Percentiles rank a stretch among this genome's conserved stretches.
These are phyloP conservation scores for Phytophthora capsici DNA, from an alignment of 352 stramenopile genomes.

Conservation along the genomic window DNA sequence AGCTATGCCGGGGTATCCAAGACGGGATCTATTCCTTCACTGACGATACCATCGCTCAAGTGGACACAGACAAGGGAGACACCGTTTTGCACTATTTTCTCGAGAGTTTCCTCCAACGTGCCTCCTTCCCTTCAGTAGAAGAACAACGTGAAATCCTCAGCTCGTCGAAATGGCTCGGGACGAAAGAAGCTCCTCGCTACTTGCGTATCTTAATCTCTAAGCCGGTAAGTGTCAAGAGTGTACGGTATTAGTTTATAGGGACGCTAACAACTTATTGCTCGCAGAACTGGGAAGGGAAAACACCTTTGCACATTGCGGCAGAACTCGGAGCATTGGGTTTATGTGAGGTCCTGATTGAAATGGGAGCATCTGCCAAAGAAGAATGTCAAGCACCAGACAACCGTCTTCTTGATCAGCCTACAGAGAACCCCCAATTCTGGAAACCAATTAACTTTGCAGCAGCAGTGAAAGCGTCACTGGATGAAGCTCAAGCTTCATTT, in stretches of 20 bases:
- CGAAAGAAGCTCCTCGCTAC: conserved; percentile 29
- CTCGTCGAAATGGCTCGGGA: conserved; percentile 46
- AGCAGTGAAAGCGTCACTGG: conserved; percentile 30
- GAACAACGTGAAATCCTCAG: conserved; percentile 38
- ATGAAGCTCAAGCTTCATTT: conserved; percentile 28
- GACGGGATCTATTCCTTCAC: conserved; percentile 39
- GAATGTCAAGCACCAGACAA: conserved; percentile 49
- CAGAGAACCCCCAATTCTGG: conserved; percentile 46
- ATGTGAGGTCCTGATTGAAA: conserved; percentile 48
- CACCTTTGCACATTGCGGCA: conserved; percentile 57
- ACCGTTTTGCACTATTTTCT: conserved; percentile 61
- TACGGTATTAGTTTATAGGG: too few relatives aligned
- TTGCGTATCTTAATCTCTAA: conserved; percentile 45
- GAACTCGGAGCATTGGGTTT: conserved; percentile 53
- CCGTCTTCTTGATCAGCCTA: conserved; percentile 47
- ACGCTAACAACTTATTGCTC: not conserved
- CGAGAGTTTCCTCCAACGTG: conserved; percentile 42
- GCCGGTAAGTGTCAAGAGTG: conserved; percentile 27
- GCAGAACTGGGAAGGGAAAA: conserved; percentile 64
- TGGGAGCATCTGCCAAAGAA: conserved; percentile 43
- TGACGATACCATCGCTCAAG: conserved; percentile 46
- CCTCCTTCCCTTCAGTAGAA: conserved; percentile 40
- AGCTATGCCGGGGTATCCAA: conserved; percentile 50
- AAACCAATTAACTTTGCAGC: conserved; percentile 58
- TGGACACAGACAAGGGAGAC: conserved; percentile 50